A percentile compares a stretch with the other conserved stretches of the same genome.
phyloP scores from a whole-genome alignment of 208 protist species.

The Jaenimonas drosophilae region DNA sequence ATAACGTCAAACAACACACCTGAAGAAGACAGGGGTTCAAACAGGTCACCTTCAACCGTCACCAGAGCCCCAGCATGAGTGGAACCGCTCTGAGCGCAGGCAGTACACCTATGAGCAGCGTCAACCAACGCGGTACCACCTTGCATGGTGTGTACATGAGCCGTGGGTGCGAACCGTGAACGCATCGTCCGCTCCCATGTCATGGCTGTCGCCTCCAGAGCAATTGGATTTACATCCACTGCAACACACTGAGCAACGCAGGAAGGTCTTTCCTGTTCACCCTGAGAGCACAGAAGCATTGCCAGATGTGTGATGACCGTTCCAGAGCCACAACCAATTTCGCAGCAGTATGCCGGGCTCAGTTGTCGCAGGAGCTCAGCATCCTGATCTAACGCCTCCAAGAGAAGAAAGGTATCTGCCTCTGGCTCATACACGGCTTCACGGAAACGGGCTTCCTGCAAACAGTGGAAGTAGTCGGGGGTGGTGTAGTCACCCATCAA shows the following conservation, averaged over 20 bases:
- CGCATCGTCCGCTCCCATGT: conserved; percentile 58
- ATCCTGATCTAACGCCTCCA: conserved; percentile 67
- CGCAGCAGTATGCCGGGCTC: conserved; percentile 39
- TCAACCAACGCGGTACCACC: background rate
- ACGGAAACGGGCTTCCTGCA: conserved; percentile 56
- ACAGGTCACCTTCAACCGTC: conserved; percentile 26
- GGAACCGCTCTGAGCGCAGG: background rate
- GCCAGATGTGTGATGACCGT: conserved; percentile 72
- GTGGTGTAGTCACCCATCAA: conserved; percentile 22
- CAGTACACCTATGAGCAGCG: too few relatives aligned
- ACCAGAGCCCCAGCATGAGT: conserved; percentile 5
- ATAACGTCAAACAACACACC: conserved; percentile 43
- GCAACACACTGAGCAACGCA: conserved; percentile 6
- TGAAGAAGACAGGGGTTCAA: conserved; percentile 13
- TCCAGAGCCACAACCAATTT: conserved; percentile 79
- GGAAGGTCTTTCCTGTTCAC: background rate
- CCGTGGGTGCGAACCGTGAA: conserved; percentile 10
- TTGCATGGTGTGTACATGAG: conserved; percentile 3
- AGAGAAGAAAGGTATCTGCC: conserved; percentile 83
- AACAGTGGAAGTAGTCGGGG: conserved; percentile 81
- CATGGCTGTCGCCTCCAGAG: conserved; percentile 57
- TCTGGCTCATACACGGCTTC: conserved; percentile 81
- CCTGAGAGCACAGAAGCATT: conserved; percentile 11
- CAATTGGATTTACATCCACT: conserved; percentile 76
- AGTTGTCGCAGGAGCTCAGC: conserved; percentile 18